Base-by-base conservation (phyloP, 495 filamentous ascomycete species). In the Terfezia boudieri region DNA sequence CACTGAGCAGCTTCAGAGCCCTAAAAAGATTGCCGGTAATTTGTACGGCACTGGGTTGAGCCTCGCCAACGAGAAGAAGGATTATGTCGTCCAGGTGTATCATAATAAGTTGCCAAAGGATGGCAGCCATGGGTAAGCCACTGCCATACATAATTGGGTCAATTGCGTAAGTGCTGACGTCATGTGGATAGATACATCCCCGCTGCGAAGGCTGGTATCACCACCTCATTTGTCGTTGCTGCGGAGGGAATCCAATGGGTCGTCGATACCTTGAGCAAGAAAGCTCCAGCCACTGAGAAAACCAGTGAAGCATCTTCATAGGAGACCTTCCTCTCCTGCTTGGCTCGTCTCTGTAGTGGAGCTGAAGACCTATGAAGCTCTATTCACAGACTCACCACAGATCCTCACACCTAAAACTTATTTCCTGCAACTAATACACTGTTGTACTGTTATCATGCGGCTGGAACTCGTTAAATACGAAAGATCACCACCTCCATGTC, bases 21-120 rank as follows among this genome's bases (percentile, higher is more conserved):
- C 88, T 12, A 64, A 73, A 26, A 67, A 86, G 51, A 77, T 74
- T 10, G 70, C 68, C n/a, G 58, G 51, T 2, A 53, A 60, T 50
- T 55, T 61, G 17, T 62, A 65, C 37, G 48, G 50, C 4, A 56
- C 54, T 50, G 62, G 61, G 5, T 22, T 53, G n/a, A 59, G 52
- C 41, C 55, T 64, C 49, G 62, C 61, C 36, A 64, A 61, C 37
- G 74, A 84, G 57, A 78, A 79, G 59, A 86, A 81, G 70, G 73
- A 79, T 56, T 86, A 95, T 64, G 71, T 94, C 57, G 68, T 81
- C 60, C 71, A 75, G 51, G 76, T 80, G 53, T 95, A 84, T 66
- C 70, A 74, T 48, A 71, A 76, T 52, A 81, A 94, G 67, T 82
- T 80, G 66, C 81, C 81, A 69, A 88, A 84, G 69, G 74, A 83